These are phyloP conservation scores for Ettlia oleoabundans DNA, from an alignment of 139 green algal genomes.

Conservation along the genomic window DNA sequence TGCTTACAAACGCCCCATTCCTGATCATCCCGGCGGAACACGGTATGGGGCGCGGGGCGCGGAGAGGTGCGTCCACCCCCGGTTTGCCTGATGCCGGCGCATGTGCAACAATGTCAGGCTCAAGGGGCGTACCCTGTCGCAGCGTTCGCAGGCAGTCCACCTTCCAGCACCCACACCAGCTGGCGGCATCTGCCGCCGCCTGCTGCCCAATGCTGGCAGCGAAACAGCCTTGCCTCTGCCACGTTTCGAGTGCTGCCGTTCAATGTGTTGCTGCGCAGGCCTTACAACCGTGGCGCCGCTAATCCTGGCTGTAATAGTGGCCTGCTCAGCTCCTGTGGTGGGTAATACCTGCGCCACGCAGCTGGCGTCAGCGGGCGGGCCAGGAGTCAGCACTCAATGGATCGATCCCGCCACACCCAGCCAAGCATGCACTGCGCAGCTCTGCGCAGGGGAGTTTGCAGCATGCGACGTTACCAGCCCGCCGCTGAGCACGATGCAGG, in stretches of 20 bases:
- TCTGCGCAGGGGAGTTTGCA: conserved; percentile 33
- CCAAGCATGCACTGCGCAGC: conserved; percentile 33
- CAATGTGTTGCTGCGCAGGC: too few species aligned
- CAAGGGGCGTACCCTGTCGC: too few species aligned
- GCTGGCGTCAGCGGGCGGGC: background rate
- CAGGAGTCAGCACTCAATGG: conserved; percentile 2
- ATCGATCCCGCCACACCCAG: conserved; percentile 46
- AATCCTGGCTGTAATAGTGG: too few species aligned
- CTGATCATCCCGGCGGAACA: background rate
- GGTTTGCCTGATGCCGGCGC: too few species aligned
- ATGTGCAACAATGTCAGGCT: too few species aligned
- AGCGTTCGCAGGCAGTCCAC: too few species aligned
- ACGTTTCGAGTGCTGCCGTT: too few species aligned
- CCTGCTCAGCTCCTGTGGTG: too few species aligned
- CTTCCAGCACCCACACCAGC: too few species aligned
- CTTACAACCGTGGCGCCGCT: too few species aligned
- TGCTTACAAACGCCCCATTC: too few species aligned
- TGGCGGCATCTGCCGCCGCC: too few species aligned
- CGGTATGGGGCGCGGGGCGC: background rate
- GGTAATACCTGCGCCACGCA: background rate
- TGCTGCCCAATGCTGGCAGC: background rate
- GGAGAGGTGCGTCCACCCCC: background rate
- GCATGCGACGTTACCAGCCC: background rate
- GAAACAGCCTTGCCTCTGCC: background rate
- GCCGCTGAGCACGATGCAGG: background rate